Evolutionary conservation across 2,329 filamentous ascomycete genomes (phyloP), one percentile per base, ranked within the genome.

Genomic region (Paraconiothyrium sp.): DNA sequence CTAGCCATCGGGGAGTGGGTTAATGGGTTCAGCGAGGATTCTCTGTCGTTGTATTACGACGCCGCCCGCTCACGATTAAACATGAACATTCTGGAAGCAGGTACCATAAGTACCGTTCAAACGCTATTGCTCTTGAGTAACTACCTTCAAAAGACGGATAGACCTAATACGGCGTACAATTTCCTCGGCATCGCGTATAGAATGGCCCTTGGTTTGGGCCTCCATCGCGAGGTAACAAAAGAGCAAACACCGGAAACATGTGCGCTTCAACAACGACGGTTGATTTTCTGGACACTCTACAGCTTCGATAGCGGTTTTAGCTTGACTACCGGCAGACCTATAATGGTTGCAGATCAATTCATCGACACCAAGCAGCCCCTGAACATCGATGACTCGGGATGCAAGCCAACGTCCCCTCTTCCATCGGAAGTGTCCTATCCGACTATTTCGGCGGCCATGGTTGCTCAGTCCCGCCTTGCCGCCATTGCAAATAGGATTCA

Each of bases 301-400:
- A 48, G 46, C 11, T 48, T 48, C 22, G 46, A 48, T 48, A 48
- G 46, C 13, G 27, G 46, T n/a, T 48, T 48, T 16, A 48, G 46
- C 27, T 32, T 48, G 22, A 48, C 46, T 14, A 48, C 46, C 10
- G 46, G 46, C 10, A n/a, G 46, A 14, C 46, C 46, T 30, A 48
- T 48, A n/a, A 27, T 48, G 22, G 46, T 48, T 16, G 22, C 46
- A 13, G 46, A 48, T 8, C 11, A 27, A 1, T 48, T 48, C 46
- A 48, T 48, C 22, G 46, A 48, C 27, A 30, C 27, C 3, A 48
- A 48, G 46, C 30, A 48, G 46, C 46, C 46, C 5, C 27, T 32
- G 11, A 48, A 48, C 13, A 48, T 48, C 27, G 46, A 48, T 7
- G 46, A 48, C 46, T 48, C 46, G 27, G 6, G 11, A 30, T 30